Evolutionary conservation across 257 asterid genomes (phyloP), one percentile per base, ranked within the genome.

Genomic region (Solanum ossicruentum): DNA sequence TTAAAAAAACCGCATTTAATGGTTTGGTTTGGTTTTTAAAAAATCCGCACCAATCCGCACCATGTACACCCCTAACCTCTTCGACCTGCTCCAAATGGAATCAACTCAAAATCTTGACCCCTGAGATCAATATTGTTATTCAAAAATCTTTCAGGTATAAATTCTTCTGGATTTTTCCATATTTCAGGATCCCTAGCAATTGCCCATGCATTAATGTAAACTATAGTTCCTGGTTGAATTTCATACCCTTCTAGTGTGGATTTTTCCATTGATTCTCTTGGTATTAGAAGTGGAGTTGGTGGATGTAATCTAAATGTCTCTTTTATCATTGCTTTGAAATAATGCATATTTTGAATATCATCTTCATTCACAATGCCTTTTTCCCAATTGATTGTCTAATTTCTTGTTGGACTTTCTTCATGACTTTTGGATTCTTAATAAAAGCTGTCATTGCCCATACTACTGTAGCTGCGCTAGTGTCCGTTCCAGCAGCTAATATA

Each of bases 311-410:
- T 15, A 2, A 55, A 55, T 6, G 60, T 6, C 0, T 55, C 60
- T 6, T 55, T 55, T 6, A 55, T 55, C n/a, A 55, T 10, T 55
- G 60, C 60, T 55, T 55, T 55, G 60, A 55, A 7, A 55, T 55
- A 55, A 0, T n/a, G 0, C n/a, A 55, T 15, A 55, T 55, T 55
- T 55, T 55, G 60, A 0, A 55, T 16, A 0, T 55, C 60, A 55
- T 55, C n/a, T 55, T 55, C 60, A 16, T 55, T 7, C n/a, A 55
- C n/a, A 55, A 16, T 16, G n/a, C n/a, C 60, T 6, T 55, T 55
- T 6, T 55, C 9, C 60, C n/a, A 16, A 55, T 6, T 55, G 60
- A 55, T 16, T 6, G 16, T 55, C 60, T 55, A 0, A 55, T 55
- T 55, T 55, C 60, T 55, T 55, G 10, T 55, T 55, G 60, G 7